Conservation (phyloP, 148 eudicot species). For the Vaccinium macrocarpon region DNA sequence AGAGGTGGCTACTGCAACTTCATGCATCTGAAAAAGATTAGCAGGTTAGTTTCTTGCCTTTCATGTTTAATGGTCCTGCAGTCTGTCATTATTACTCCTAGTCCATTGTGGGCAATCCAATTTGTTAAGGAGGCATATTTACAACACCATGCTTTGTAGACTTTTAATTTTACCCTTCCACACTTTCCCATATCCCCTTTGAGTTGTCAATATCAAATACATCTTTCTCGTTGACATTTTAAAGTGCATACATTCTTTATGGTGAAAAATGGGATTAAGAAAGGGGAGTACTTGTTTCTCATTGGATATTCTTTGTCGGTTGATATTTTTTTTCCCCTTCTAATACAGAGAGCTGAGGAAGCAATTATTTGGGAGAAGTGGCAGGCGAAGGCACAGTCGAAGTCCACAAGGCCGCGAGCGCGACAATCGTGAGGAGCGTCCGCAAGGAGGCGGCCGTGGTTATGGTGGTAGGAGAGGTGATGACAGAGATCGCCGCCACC, state of each 20-base stretch:
- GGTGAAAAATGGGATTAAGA: background rate
- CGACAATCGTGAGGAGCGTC: constrained; percentile 62
- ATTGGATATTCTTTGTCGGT: background rate
- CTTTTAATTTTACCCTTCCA: background rate
- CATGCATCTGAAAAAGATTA: constrained; percentile 92
- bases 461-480: constrained; percentile 80
- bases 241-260: background rate
- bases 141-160: background rate
- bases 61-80: background rate
- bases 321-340: background rate
- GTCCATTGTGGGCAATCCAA: background rate
- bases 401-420: constrained; percentile 68
- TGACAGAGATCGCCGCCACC: constrained; percentile 56
- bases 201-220: background rate
- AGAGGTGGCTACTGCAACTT: constrained; percentile 96
- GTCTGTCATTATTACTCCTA: background rate
- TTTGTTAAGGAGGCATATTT: background rate
- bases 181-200: background rate
- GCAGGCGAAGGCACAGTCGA: constrained; percentile 60
- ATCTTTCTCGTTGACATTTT: background rate
- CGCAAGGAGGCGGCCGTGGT: constrained; percentile 63
- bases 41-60: constrained; percentile 53
- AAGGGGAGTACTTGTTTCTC: background rate
- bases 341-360: constrained; percentile 71
- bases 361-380: constrained; percentile 76